Evolutionary conservation across 2,329 filamentous ascomycete species (phyloP).

Genomic region (Aspergillus floridensis): DNA sequence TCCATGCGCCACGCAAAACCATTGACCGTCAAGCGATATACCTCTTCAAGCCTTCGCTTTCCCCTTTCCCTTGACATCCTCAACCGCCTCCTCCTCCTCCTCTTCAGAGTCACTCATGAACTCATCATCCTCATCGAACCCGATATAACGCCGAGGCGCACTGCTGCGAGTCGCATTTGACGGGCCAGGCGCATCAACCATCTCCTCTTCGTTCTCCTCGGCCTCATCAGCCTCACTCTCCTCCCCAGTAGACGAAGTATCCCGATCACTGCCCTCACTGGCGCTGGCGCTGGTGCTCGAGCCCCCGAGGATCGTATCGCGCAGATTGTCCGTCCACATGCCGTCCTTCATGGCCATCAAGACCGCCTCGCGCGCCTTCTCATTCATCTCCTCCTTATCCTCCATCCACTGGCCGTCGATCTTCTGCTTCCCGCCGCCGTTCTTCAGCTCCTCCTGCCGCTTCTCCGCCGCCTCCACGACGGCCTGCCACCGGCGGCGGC

Average conservation of each 20-base stretch:
- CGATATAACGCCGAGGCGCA: slow-evolving; percentile 41
- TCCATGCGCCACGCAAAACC: slow-evolving; percentile 5
- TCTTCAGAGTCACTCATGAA: slow-evolving; percentile 46
- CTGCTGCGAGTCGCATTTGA: slow-evolving; percentile 27
- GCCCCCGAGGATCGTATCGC: slow-evolving; percentile 34
- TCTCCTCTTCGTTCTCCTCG: slow-evolving; percentile 39
- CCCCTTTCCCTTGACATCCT: slow-evolving; percentile 33
- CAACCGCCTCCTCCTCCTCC: slow-evolving; percentile 29
- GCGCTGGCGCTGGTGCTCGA: slow-evolving; percentile 42
- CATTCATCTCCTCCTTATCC: slow-evolving; percentile 83
- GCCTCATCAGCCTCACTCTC: slow-evolving; percentile 38
- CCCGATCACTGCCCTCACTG: slow-evolving; percentile 38
- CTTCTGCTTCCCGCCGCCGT: slow-evolving; percentile 63
- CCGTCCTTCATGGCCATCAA: slow-evolving; percentile 68
- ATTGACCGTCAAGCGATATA: neutral
- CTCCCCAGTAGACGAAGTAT: slow-evolving; percentile 20
- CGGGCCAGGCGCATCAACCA: slow-evolving; percentile 28
- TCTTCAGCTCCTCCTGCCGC: slow-evolving; percentile 77
- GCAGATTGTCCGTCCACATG: slow-evolving; percentile 44
- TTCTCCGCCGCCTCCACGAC: slow-evolving; percentile 82
- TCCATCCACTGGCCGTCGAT: slow-evolving; percentile 93
- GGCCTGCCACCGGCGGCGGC: slow-evolving; percentile 77
- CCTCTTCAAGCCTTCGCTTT: slow-evolving; percentile 34
- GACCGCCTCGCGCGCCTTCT: slow-evolving; percentile 77
- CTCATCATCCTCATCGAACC: slow-evolving; percentile 51